Evolutionary conservation across 768 basidiomycete species (phyloP).

Genomic region (Pilatotrama ljubarskyi): DNA sequence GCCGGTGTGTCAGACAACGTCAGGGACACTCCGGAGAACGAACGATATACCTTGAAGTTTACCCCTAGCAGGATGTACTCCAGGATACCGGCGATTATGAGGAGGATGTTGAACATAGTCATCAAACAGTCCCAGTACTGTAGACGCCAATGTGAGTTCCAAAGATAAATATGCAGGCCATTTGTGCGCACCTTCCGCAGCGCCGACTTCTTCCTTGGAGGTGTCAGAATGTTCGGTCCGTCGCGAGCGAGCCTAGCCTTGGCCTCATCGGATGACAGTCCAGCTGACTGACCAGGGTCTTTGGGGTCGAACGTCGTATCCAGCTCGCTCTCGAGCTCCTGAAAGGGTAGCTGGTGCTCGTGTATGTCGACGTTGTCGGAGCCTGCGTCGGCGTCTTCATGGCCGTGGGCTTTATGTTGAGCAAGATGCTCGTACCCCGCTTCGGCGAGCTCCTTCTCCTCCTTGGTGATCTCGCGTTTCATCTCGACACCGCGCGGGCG

Average conservation of each 20-base stretch:
- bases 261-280: constrained; percentile 55
- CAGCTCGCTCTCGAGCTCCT: constrained; percentile 41
- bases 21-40: not conserved
- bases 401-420: constrained; percentile 38
- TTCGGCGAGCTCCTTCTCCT: constrained; percentile 63
- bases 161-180: no score
- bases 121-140: constrained; percentile 65
- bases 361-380: constrained; percentile 54
- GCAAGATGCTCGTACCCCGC: constrained; percentile 69
- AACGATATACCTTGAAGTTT: constrained; percentile 49
- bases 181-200: constrained; percentile 53
- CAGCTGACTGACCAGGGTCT: constrained; percentile 50
- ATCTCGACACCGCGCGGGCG: constrained; percentile 60
- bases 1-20: constrained; percentile 10
- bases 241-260: constrained; percentile 53
- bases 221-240: constrained; percentile 64
- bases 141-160: not conserved
- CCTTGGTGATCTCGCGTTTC: constrained; percentile 63
- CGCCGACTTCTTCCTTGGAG: constrained; percentile 66
- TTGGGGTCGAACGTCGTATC: constrained; percentile 53
- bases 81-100: constrained; percentile 65
- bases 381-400: constrained; percentile 30
- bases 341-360: constrained; percentile 53
- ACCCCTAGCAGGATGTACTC: constrained; percentile 67
- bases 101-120: constrained; percentile 64